These are phyloP conservation scores for Suillus subalutaceus DNA, from an alignment of 768 basidiomycete species.

Conservation along the genomic window DNA sequence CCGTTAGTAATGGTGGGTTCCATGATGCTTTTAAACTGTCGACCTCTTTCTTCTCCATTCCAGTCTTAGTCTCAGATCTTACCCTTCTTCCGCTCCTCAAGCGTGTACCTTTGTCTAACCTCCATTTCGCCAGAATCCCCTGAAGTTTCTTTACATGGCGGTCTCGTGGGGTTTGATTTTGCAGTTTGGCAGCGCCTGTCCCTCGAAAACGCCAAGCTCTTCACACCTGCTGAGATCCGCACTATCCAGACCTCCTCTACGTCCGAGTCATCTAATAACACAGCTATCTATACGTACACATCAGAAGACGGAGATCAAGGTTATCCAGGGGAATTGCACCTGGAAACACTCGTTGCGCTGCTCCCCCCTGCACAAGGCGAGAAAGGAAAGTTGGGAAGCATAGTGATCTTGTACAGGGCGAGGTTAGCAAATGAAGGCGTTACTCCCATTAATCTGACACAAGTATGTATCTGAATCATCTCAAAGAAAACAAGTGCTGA, in stretches of 20 bases:
- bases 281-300: conserved; percentile 56
- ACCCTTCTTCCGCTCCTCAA: background rate
- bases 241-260: conserved; percentile 41
- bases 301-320: conserved; percentile 74
- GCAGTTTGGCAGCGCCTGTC: conserved; percentile 52
- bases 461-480: conserved; percentile 45
- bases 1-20: conserved; percentile 40
- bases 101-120: conserved; percentile 2
- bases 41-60: conserved; percentile 30
- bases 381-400: conserved; percentile 61
- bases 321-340: conserved; percentile 59
- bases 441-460: conserved; percentile 76
- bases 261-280: conserved; percentile 32
- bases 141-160: conserved; percentile 72
- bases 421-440: conserved; percentile 57
- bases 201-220: conserved; percentile 48
- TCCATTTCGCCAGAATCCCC: conserved; percentile 41
- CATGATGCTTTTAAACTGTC: conserved; percentile 15
- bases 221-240: conserved; percentile 54
- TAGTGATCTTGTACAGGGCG: conserved; percentile 70
- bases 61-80: conserved; percentile 10
- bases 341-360: conserved; percentile 60
- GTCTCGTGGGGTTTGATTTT: conserved; percentile 65
- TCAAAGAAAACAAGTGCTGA: conserved; percentile 1
- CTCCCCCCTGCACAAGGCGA: conserved; percentile 39